Base-by-base conservation (phyloP, 2,329 filamentous ascomycete genomes). In the Cladosporium sp. region DNA sequence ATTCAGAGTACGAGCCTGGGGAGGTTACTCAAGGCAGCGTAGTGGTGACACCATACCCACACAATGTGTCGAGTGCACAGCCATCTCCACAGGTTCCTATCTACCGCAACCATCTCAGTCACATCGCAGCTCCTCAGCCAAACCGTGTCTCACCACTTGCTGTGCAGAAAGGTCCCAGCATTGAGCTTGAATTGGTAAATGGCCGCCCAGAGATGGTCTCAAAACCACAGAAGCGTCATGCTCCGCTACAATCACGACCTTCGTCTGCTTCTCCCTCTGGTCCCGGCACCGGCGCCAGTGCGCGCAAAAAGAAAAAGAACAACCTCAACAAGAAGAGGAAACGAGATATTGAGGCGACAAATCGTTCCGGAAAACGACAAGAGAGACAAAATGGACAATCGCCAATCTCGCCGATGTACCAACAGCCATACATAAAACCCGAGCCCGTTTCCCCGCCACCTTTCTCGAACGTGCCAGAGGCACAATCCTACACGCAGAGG, bases 61-160 rank as follows among this genome's bases (percentile, higher is more conserved):
- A 53, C 46, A 65, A 58, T 14, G 66, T 70, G 56, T 66, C 65
- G 54, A 28, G 67, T 49, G 49, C 70, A 46, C 71, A 81, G 49
- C 74, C 76, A 32, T 72, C 77, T 32, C 75, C 78, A 62, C 78
- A 85, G 60, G 84, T 89, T 67, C 87, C 88, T 61, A 80, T 93
- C 65, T 83, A 93, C 71, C 87, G 88, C 73, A 89, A 88, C 70
- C 89, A 93, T 64, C 70, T 77, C 46, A 77, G 71, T 16, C 75
- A 76, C 75, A 89, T 93, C 72, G 86, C 89, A 73, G 91, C 91
- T 60, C 91, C 91, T 28, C 91, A 91, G 73, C 90, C 91, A 62
- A 88, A 88, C 58, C 89, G 91, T 73, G 87, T 87, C 26, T 86
- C 86, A 28, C 84, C 85, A 56, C 77, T 88, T 67, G 82, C 85